Evolutionary conservation across 1,139 yeast species (phyloP).

Genomic region (Candida neerlandica): DNA sequence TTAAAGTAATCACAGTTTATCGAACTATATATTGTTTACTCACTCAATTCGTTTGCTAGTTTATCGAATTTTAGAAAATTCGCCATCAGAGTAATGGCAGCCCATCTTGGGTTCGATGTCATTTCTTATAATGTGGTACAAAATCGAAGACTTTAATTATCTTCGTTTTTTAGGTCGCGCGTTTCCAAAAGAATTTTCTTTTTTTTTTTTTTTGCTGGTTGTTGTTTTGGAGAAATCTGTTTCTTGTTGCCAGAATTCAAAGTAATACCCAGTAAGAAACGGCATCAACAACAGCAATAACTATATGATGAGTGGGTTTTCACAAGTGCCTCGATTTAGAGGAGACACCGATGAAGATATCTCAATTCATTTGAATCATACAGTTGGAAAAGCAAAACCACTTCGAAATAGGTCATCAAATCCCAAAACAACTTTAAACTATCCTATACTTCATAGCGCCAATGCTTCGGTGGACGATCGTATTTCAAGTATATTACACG

Average conservation of each 20-base stretch:
- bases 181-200: not conserved
- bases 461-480: slow-evolving; percentile 7
- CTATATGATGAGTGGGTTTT: slow-evolving; percentile 24
- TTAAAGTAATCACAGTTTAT: no score
- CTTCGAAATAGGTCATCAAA: slow-evolving; percentile 23
- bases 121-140: not conserved
- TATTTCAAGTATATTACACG: slow-evolving; percentile 9
- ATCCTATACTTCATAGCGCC: not conserved
- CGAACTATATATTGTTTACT: no score
- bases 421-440: not conserved
- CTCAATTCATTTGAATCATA: slow-evolving; percentile 42
- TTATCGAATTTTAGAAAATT: no score
- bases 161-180: not conserved
- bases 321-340: slow-evolving; percentile 33
- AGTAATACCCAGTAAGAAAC: not conserved
- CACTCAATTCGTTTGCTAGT: no score
- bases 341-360: slow-evolving; percentile 51
- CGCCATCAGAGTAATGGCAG: no score
- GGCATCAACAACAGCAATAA: not conserved
- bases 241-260: slow-evolving; percentile 1
- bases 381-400: slow-evolving; percentile 45
- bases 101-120: no score
- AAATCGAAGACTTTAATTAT: not conserved
- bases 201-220: not conserved
- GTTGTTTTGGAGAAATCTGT: not conserved